These are phyloP conservation scores for Colletotrichum tanaceti DNA, from an alignment of 2,329 filamentous ascomycete species.

Conservation along the genomic window DNA sequence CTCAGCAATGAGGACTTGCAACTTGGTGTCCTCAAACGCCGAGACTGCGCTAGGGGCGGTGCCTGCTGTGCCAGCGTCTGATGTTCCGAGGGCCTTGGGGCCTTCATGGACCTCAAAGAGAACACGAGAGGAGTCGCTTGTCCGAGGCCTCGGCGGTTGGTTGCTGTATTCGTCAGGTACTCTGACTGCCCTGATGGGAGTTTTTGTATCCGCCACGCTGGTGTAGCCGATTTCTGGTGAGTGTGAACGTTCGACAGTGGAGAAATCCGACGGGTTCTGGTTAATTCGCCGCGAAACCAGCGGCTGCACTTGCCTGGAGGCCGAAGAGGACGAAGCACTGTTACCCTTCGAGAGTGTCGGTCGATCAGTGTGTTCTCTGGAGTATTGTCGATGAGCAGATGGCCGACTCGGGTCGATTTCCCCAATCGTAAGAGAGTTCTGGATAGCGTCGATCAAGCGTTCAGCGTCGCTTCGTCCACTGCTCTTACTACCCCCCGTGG, in stretches of 20 bases:
- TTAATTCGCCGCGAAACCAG: conserved; percentile 27
- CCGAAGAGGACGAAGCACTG: neutral
- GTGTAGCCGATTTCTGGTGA: conserved; percentile 50
- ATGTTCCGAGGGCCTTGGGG: conserved; percentile 25
- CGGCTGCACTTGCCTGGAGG: neutral
- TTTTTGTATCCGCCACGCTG: conserved; percentile 58
- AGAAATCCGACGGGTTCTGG: conserved; percentile 34
- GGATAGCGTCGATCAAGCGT: conserved; percentile 77
- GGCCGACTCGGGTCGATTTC: conserved; percentile 19
- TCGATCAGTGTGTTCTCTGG: conserved; percentile 37
- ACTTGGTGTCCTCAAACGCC: conserved; percentile 49
- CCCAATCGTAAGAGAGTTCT: conserved; percentile 63
- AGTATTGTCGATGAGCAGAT: conserved; percentile 41
- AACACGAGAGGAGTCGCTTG: conserved; percentile 49
- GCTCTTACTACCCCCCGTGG: conserved; percentile 54
- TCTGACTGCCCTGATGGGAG: conserved; percentile 60
- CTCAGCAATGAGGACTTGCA: conserved; percentile 82
- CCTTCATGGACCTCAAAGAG: conserved; percentile 53
- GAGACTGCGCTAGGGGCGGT: conserved; percentile 30
- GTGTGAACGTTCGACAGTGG: conserved; percentile 41
- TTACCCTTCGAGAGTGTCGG: conserved; percentile 1
- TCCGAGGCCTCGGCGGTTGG: conserved; percentile 47
- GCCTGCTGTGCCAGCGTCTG: conserved; percentile 13
- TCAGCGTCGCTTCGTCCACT: conserved; percentile 72
- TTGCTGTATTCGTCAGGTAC: conserved; percentile 60